Evolutionary conservation across 2,329 filamentous ascomycete species (phyloP).

Genomic region (Penicillium freii): DNA sequence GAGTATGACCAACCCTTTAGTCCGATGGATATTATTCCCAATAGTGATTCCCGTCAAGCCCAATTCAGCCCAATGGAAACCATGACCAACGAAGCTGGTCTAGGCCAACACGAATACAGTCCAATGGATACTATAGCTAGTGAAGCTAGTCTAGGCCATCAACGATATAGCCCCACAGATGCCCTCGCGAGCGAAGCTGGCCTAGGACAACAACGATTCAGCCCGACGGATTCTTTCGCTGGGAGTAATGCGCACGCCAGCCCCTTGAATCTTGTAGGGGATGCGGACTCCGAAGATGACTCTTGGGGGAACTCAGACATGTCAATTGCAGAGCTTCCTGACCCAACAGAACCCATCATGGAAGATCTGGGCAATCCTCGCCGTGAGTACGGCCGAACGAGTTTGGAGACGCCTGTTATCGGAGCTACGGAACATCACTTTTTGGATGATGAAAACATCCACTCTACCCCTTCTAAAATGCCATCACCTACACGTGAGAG

Average conservation of each 20-base stretch:
- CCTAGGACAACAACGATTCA: slow-evolving; percentile 7
- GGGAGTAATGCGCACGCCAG: slow-evolving; percentile 22
- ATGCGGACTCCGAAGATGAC: slow-evolving; percentile 20
- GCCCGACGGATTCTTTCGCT: slow-evolving; percentile 12
- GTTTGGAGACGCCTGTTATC: slow-evolving; percentile 32
- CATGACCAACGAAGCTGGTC: slow-evolving; percentile 15
- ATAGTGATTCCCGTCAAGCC: slow-evolving; percentile 23
- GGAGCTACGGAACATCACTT: slow-evolving; percentile 30
- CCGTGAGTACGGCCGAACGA: slow-evolving; percentile 24
- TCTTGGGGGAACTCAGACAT: slow-evolving; percentile 25
- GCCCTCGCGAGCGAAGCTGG: slow-evolving; percentile 11
- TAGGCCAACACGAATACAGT: slow-evolving; percentile 9
- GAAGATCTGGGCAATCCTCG: slow-evolving; percentile 10
- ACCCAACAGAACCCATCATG: slow-evolving; percentile 14
- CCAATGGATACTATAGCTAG: slow-evolving; percentile 10
- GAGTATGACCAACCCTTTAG: slow-evolving; percentile 15
- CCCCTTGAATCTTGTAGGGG: slow-evolving; percentile 17
- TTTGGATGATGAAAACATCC: slow-evolving; percentile 28
- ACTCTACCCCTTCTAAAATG: slow-evolving; percentile 37
- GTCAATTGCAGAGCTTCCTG: slow-evolving; percentile 23
- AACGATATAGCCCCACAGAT: background rate
- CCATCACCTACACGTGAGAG: slow-evolving; percentile 31
- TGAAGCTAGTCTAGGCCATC: slow-evolving; percentile 2
- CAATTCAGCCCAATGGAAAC: slow-evolving; percentile 16
- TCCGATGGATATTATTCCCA: slow-evolving; percentile 29